phyloP scores from a whole-genome alignment of 2,329 filamentous ascomycete genomes.

The Arthrobotrys megalospora region DNA sequence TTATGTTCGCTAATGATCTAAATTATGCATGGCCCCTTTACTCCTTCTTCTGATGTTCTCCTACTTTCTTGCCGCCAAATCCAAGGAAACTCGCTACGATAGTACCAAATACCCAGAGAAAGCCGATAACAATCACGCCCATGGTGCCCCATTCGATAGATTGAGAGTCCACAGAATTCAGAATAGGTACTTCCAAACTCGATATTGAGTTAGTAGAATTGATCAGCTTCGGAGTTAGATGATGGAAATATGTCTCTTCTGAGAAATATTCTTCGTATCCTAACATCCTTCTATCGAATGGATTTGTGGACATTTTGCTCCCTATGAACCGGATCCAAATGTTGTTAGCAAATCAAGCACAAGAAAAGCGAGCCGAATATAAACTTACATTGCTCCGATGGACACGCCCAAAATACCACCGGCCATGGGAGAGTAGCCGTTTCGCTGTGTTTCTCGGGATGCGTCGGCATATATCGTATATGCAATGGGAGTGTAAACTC shows the following conservation, averaged over 20 bases:
- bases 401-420: conserved; percentile 64
- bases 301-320: conserved; percentile 62
- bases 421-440: conserved; percentile 62
- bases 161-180: conserved; percentile 59
- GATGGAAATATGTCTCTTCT: conserved; percentile 63
- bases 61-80: conserved; percentile 14
- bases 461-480: conserved; percentile 62
- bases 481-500: conserved; percentile 64
- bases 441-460: conserved; percentile 42
- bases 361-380: neutral
- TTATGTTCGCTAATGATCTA: neutral
- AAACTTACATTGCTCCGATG: conserved; percentile 40
- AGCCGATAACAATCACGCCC: conserved; percentile 62
- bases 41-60: conserved; percentile 50
- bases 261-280: conserved; percentile 64
- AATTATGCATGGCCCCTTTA: neutral
- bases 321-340: conserved; percentile 28
- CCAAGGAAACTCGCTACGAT: conserved; percentile 47
- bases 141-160: conserved; percentile 62
- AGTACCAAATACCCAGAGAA: conserved; percentile 61
- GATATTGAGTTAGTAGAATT: conserved; percentile 45
- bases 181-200: conserved; percentile 62
- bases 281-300: conserved; percentile 62
- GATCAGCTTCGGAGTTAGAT: conserved; percentile 61
- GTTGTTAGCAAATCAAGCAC: neutral